These are phyloP conservation scores for Pyrenochaeta sp. DNA, from an alignment of 2,329 filamentous ascomycete genomes.

Conservation along the genomic window DNA sequence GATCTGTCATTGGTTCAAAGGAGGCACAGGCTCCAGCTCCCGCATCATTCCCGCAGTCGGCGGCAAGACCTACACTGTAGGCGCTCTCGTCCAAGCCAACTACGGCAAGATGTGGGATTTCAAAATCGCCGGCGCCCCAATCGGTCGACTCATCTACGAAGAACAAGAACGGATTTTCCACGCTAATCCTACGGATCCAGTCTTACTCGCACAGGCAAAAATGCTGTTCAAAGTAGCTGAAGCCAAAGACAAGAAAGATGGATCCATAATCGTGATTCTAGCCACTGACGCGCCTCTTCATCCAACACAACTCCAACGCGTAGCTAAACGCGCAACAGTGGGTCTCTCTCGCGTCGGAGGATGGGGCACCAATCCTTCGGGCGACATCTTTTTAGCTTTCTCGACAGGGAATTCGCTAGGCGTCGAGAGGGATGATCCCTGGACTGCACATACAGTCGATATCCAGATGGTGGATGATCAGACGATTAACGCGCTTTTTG, in stretches of 20 bases:
- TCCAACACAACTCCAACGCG: conserved; percentile 63
- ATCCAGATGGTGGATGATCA: conserved; percentile 64
- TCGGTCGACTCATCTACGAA: conserved; percentile 65
- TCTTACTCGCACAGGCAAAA: conserved; percentile 36
- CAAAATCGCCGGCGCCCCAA: conserved; percentile 66
- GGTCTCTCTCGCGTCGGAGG: conserved; percentile 69
- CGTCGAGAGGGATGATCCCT: conserved; percentile 53
- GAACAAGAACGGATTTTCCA: conserved; percentile 52
- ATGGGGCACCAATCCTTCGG: conserved; percentile 68
- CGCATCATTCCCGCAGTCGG: conserved; percentile 57
- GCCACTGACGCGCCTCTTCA: conserved; percentile 69
- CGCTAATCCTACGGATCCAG: conserved; percentile 37
- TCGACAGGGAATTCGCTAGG: conserved; percentile 66
- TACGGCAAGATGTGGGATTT: conserved; percentile 68
- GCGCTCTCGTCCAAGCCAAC: conserved; percentile 70
- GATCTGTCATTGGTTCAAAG: conserved; percentile 72
- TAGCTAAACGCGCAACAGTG: conserved; percentile 69
- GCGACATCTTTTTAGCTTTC: conserved; percentile 73
- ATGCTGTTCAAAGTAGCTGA: conserved; percentile 39
- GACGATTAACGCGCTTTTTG: conserved; percentile 68
- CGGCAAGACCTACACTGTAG: conserved; percentile 64
- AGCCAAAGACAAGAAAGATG: conserved; percentile 64
- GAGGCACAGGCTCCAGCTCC: conserved; percentile 70
- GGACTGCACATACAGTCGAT: conserved; percentile 53
- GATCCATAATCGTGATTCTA: conserved; percentile 69